Evolutionary conservation across 495 filamentous ascomycete species (phyloP).

Genomic region (Neurospora sp.): DNA sequence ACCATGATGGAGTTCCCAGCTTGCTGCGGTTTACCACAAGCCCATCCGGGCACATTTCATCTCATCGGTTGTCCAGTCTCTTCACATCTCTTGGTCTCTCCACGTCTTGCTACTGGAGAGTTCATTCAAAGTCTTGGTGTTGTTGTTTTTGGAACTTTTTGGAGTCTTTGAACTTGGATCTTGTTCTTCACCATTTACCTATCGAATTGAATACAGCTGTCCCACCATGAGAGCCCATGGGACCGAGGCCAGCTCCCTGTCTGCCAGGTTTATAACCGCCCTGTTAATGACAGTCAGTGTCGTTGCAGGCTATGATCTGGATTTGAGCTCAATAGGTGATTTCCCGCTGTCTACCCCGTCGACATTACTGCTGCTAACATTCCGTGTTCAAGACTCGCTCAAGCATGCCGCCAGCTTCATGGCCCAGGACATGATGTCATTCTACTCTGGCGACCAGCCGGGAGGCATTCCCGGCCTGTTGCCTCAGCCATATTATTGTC

Average conservation of each 20-base stretch:
- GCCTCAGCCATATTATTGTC: slow-evolving; percentile 36
- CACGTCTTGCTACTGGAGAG: neutral
- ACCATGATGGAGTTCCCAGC: neutral
- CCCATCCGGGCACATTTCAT: neutral
- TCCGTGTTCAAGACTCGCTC: slow-evolving; percentile 47
- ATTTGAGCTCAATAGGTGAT: slow-evolving; percentile 22
- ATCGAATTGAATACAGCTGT: neutral
- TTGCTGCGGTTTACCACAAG: neutral
- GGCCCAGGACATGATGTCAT: slow-evolving; percentile 56
- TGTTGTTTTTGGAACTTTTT: neutral
- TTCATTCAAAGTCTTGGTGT: neutral
- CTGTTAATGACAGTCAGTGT: slow-evolving; percentile 7
- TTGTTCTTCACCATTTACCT: neutral
- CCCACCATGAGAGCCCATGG: slow-evolving; percentile 1
- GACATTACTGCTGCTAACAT: neutral
- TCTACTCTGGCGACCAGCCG: slow-evolving; percentile 55
- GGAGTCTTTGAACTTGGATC: neutral
- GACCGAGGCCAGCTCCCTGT: neutral
- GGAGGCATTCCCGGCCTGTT: slow-evolving; percentile 39
- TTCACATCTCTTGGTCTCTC: neutral
- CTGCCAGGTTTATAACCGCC: neutral
- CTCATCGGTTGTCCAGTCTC: neutral
- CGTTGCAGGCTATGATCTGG: slow-evolving; percentile 16
- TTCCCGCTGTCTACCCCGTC: neutral
- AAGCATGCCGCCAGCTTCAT: slow-evolving; percentile 49